These are phyloP conservation scores for Brachypodium distachyon DNA, from an alignment of 202 grass and related monocot genomes.

Conservation along the genomic window DNA sequence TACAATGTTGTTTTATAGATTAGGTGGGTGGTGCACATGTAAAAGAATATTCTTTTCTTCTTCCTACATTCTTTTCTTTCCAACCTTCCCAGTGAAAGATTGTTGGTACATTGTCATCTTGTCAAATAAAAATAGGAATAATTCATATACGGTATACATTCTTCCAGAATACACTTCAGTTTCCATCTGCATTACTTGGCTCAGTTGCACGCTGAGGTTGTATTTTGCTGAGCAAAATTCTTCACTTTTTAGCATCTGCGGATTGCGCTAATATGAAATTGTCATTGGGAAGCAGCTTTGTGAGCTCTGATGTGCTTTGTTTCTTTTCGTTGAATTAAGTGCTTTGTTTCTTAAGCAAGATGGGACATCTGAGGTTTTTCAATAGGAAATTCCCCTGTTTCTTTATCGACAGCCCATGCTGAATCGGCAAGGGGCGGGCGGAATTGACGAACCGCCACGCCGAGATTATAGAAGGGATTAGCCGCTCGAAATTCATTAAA, in stretches of 20 bases:
- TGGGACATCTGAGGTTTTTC: background rate
- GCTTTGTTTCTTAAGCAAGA: background rate
- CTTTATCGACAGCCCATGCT: background rate
- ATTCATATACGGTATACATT: conserved; percentile 1
- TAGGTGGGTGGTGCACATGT: conserved; percentile 33
- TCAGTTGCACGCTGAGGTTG: background rate
- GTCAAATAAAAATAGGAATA: background rate
- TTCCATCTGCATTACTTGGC: background rate
- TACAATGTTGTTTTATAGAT: conserved; percentile 23
- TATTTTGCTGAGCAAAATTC: background rate
- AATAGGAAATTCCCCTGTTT: background rate
- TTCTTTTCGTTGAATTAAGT: background rate
- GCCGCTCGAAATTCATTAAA: background rate
- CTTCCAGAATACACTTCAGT: background rate
- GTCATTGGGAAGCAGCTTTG: background rate
- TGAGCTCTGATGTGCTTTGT: background rate
- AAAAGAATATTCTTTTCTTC: conserved; percentile 1
- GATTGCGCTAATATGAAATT: background rate
- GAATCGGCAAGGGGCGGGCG: background rate
- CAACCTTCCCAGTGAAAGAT: background rate
- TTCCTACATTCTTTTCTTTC: background rate
- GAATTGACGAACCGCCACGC: background rate
- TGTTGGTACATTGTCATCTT: background rate
- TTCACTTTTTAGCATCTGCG: conserved; percentile 2
- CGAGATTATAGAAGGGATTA: background rate